These are phyloP conservation scores for Bondarzewia mesenterica DNA, from an alignment of 1,284 basidiomycete species.

Conservation along the genomic window DNA sequence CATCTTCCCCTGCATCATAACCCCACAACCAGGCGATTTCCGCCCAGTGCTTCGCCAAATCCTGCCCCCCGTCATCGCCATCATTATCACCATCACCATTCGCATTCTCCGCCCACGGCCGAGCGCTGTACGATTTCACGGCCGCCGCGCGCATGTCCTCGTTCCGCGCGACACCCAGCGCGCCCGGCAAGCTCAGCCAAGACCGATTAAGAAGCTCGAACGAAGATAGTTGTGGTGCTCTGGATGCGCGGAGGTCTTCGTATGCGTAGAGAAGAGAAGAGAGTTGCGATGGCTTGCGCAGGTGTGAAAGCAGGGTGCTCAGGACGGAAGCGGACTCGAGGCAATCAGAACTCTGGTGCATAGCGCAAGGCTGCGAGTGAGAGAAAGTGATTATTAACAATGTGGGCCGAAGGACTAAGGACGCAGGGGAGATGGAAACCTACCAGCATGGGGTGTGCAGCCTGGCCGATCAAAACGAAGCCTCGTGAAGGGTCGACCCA, in stretches of 20 bases:
- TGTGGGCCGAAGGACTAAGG: slow-evolving; percentile 40
- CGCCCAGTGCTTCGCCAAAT: slow-evolving; percentile 11
- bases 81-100: not conserved
- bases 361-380: not conserved
- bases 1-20: slow-evolving; percentile 13
- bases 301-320: slow-evolving; percentile 46
- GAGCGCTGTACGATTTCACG: not conserved
- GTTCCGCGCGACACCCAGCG: not conserved
- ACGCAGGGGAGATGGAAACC: slow-evolving; percentile 15
- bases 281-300: slow-evolving; percentile 35
- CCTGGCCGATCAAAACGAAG: slow-evolving; percentile 32
- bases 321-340: slow-evolving; percentile 60
- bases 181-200: not conserved
- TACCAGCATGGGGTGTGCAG: slow-evolving; percentile 58
- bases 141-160: not conserved
- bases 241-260: slow-evolving; percentile 19
- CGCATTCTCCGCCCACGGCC: not conserved
- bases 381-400: slow-evolving; percentile 14
- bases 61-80: slow-evolving; percentile 6
- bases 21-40: slow-evolving; percentile 11
- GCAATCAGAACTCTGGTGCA: not conserved
- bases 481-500: slow-evolving; percentile 2
- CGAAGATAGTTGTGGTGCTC: not conserved
- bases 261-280: slow-evolving; percentile 42
- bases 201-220: slow-evolving; percentile 6